A percentile compares a stretch with the other conserved stretches of the same genome.
Conservation (phyloP, 1,284 basidiomycete genomes). For the Singerocomus inundabilis region DNA sequence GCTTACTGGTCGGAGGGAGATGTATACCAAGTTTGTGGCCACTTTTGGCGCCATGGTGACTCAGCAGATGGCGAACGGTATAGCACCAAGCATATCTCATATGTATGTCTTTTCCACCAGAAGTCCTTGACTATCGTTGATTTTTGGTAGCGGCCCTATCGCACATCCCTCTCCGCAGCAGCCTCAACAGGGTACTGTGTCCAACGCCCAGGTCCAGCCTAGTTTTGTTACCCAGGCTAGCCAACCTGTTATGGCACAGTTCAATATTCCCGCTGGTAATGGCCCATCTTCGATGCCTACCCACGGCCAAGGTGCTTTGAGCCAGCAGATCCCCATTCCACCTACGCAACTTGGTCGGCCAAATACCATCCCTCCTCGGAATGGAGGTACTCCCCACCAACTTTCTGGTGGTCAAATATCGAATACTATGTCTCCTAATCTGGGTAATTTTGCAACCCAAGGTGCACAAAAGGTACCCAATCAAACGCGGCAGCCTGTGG, state of each 20-base stretch:
- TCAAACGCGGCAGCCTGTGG: conserved; percentile 15
- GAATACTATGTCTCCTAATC: conserved; percentile 26
- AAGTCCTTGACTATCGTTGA: conserved; percentile 10
- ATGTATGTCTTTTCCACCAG: conserved; percentile 23
- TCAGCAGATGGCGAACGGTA: conserved; percentile 30
- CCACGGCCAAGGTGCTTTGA: conserved; percentile 20
- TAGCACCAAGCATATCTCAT: conserved; percentile 23
- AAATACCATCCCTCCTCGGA: conserved; percentile 30
- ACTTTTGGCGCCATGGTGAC: conserved; percentile 18
- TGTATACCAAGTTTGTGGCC: conserved; percentile 34
- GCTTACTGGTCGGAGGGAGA: conserved; percentile 37
- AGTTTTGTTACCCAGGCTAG: conserved; percentile 23
- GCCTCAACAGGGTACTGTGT: conserved; percentile 11
- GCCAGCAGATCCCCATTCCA: conserved; percentile 27
- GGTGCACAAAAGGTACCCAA: conserved; percentile 26
- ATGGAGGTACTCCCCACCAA: conserved; percentile 34
- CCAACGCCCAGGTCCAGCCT: conserved; percentile 23
- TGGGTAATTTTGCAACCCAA: conserved; percentile 23
- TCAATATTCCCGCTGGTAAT: conserved; percentile 22
- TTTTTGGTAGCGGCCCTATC: conserved; percentile 21
- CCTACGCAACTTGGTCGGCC: conserved; percentile 27
- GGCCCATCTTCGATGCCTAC: conserved; percentile 25
- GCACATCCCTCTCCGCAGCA: conserved; percentile 21
- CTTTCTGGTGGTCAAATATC: conserved; percentile 21
- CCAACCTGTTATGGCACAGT: conserved; percentile 23